Conservation (phyloP, 768 basidiomycete genomes). For the Baorangia bicolor region DNA sequence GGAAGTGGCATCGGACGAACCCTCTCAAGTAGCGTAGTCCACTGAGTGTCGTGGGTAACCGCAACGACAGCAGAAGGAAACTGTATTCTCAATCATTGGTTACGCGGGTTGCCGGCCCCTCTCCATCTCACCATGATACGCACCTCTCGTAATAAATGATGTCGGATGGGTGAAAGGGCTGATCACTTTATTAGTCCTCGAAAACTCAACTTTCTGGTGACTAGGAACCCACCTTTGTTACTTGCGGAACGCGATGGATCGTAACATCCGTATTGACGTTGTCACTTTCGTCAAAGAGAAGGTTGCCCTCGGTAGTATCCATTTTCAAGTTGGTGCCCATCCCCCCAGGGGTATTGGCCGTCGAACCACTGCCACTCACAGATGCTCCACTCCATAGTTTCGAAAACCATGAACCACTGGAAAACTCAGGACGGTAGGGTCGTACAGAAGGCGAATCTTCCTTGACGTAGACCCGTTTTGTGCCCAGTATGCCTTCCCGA, state of each 20-base stretch:
- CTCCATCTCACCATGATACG: background rate
- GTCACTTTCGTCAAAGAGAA: background rate
- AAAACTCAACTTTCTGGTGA: background rate
- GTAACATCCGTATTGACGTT: background rate
- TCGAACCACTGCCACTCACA: background rate
- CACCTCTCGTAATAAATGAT: conserved; percentile 8
- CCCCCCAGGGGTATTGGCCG: background rate
- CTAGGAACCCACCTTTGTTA: background rate
- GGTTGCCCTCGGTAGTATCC: background rate
- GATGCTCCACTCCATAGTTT: background rate
- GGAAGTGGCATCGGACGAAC: background rate
- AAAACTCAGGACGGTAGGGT: background rate
- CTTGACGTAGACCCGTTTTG: conserved; percentile 1
- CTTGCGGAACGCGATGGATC: conserved; percentile 1
- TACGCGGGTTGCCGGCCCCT: background rate
- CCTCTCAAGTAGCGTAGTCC: conserved; percentile 2
- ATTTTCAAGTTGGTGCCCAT: background rate
- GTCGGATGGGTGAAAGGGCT: conserved; percentile 14
- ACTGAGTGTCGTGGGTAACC: conserved; percentile 9
- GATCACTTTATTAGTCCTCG: background rate
- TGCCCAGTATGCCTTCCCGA: background rate
- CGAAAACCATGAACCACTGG: background rate
- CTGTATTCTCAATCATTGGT: background rate
- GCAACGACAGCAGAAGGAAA: conserved; percentile 6
- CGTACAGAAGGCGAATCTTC: background rate